Evolutionary conservation across 257 asterid species (phyloP).

Genomic region (Handroanthus guayacan): DNA sequence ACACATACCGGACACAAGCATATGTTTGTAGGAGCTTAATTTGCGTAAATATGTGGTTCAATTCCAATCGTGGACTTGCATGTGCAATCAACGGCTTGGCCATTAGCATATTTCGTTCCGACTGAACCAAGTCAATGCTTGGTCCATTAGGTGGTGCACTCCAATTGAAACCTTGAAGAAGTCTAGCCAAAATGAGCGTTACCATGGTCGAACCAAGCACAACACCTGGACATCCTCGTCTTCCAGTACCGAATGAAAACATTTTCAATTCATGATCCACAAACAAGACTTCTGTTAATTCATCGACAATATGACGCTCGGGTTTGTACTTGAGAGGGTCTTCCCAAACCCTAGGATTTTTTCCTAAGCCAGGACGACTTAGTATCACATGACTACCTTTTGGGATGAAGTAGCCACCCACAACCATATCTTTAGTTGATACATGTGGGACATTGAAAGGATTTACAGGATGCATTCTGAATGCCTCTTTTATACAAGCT

Average conservation of each 20-base stretch:
- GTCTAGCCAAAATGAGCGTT: constrained; percentile 29
- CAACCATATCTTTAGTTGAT: background rate
- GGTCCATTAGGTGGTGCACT: background rate
- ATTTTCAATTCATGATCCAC: constrained; percentile 23
- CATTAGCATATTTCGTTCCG: background rate
- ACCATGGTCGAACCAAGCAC: constrained; percentile 28
- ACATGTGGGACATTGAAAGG: constrained; percentile 35
- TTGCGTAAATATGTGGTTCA: background rate
- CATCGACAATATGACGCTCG: constrained; percentile 22
- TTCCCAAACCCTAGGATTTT: constrained; percentile 32
- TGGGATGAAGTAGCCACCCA: constrained; percentile 29
- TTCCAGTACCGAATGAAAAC: constrained; percentile 41
- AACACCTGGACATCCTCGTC: constrained; percentile 35
- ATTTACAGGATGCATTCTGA: constrained; percentile 30
- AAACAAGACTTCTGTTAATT: background rate
- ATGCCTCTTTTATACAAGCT: constrained; percentile 34
- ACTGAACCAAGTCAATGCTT: constrained; percentile 14
- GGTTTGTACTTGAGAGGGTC: constrained; percentile 35
- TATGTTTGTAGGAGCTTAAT: too few species aligned
- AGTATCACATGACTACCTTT: constrained; percentile 35
- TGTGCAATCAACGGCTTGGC: constrained; percentile 20
- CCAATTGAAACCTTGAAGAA: constrained; percentile 31
- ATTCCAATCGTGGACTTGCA: constrained; percentile 37
- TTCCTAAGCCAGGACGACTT: constrained; percentile 33
- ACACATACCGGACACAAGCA: too few species aligned